Evolutionary conservation across 2,329 filamentous ascomycete species (phyloP).

Genomic region (Venturia nashicola): DNA sequence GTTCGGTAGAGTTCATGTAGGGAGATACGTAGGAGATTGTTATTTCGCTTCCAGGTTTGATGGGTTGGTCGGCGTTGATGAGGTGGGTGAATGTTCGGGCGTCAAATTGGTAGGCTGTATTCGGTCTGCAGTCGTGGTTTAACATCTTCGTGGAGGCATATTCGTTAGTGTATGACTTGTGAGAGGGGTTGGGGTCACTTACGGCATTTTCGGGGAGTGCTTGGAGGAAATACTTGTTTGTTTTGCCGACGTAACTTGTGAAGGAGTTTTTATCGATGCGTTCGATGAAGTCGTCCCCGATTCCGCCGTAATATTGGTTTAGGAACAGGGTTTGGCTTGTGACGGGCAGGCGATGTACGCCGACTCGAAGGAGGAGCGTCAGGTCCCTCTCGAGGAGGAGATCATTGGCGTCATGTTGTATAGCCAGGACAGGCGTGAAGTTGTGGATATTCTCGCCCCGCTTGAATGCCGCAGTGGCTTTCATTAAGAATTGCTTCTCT

Average conservation of each 20-base stretch:
- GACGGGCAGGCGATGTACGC: neutral
- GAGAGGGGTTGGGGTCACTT: neutral
- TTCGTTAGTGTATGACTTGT: neutral
- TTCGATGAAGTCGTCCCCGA: conserved; percentile 2
- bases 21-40: conserved; percentile 23
- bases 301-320: conserved; percentile 4
- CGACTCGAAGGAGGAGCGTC: neutral
- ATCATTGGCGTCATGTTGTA: neutral
- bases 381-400: neutral
- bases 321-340: conserved; percentile 4
- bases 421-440: conserved; percentile 4
- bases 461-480: neutral
- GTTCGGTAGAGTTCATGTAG: conserved; percentile 20
- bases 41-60: conserved; percentile 28
- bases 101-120: conserved; percentile 27
- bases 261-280: conserved; percentile 11
- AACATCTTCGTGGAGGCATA: conserved; percentile 14
- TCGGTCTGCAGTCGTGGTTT: conserved; percentile 32
- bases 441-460: conserved; percentile 5
- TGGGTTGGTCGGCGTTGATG: conserved; percentile 25
- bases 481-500: neutral
- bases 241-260: neutral
- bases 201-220: conserved; percentile 7
- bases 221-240: neutral
- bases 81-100: conserved; percentile 23